Base-by-base conservation (phyloP, 257 asterid species). In the Penstemon newberryi region DNA sequence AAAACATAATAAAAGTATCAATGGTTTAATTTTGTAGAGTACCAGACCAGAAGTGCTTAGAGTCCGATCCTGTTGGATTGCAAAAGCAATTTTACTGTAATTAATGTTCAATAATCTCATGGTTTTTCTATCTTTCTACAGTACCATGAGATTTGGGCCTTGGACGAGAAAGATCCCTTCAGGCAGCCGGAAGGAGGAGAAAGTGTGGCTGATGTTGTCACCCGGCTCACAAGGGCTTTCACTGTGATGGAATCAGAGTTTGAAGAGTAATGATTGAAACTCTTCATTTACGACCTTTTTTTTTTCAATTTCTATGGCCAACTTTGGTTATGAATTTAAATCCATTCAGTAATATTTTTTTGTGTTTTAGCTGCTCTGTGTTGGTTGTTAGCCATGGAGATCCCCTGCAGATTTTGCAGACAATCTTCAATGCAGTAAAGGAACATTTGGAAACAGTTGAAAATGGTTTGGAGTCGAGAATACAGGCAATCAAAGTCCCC, bases 341-440 rank as follows among this genome's bases (percentile, higher is more conserved):
- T 57, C 45, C 15, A 13, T 50, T 6, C 19, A 33, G 10, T 45
- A 42, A 40, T 51, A 53, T 3, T 47, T 62, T 12, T 61, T 45
- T 63, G 50, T 60, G 63, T 56, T 75, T 80, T 72, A 92, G 98
- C 53, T 88, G 98, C 70, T 72, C 82, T 0, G 83, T 92, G 70
- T 77, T 93, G 84, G 72, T 93, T 9, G 97, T 93, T 60, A 83
- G 96, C 80, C 99, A 93, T 69, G 99, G 99, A 3, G 97, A 93
- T 78, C 97, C 99, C 6, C 94, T 93, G 72, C 99, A 93, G 84
- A 93, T 93, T 70, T 75, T 93, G 74, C 99, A 93, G 87, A 85
- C 96, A 55, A 70, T 83, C 58, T 57, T 85, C 25, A 78, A 71
- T 72, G 92, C 95, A 25, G 84, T 83, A 40, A 77, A 63, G 79